Evolutionary conservation across 1,284 basidiomycete species (phyloP), one percentile per base, ranked within the genome.

Genomic region (Limonomyces culmigenus): DNA sequence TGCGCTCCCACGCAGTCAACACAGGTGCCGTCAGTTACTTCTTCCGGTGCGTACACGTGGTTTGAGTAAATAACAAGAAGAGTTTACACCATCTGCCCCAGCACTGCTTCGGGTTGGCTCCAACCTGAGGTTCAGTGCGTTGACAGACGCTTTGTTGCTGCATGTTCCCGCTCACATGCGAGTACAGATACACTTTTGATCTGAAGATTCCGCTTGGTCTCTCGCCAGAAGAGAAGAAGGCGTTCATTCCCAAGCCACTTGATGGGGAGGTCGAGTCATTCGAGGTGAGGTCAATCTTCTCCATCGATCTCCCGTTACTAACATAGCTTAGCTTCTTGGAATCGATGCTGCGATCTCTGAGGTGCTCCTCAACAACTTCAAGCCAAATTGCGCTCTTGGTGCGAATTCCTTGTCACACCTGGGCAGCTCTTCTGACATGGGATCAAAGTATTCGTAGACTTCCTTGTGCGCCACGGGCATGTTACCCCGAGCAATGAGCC

Each of bases 181-280:
- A 10, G 10, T 20, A 11, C 41, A 81, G 78, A 59, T 89, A 84
- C 48, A 59, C 79, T 5, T 95, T 88, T 49, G 85, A 92, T 46
- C 60, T 93, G 36, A 54, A 58, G 32, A 65, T 91, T 18, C 85
- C 85, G 0, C 42, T 60, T 2, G 58, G 56, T 33, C 49, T 58
- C 13, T 65, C 71, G 41, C 48, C 63, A 17, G 41, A 47, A 5
- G 27, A 27, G 8, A 16, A 16, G n/a, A 19, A 30, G 15, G 45
- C 54, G 3, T 74, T 85, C 42, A 57, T 65, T 29, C 84, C 86
- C 1, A 65, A 62, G 33, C 91, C 91, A 0, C 63, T 74, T 27
- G 93, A 97, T 45, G 89, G 85, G 20, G 93, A 97, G 52, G 92
- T 96, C 3, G 88, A 95, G 50, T 78, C 69, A 1, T 97, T 96